Percentiles rank a stretch among this genome's conserved stretches.
Evolutionary conservation across 2,329 filamentous ascomycete species (phyloP).

Genomic region (Trichoderma asperellum): DNA sequence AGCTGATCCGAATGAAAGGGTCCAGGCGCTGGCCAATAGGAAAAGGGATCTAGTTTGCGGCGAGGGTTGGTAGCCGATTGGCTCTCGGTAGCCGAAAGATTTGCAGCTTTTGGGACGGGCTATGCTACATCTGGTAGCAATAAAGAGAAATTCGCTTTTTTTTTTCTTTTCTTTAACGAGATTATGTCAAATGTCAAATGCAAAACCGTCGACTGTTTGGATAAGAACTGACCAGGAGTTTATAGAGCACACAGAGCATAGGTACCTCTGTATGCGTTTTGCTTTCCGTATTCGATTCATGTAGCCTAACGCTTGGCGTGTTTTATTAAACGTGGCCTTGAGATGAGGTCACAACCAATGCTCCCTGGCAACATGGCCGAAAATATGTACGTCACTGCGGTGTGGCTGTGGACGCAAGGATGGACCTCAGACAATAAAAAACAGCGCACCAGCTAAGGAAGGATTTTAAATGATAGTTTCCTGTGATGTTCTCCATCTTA

Average conservation of each 20-base stretch:
- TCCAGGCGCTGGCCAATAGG: constrained; percentile 13
- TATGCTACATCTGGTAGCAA: not conserved
- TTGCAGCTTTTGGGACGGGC: constrained; percentile 8
- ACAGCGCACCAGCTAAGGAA: not conserved
- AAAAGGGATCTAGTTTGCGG: constrained; percentile 16
- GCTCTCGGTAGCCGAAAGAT: not conserved
- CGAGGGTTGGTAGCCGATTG: constrained; percentile 25
- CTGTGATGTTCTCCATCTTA: not conserved
- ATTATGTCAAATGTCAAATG: not conserved
- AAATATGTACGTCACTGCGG: constrained; percentile 21
- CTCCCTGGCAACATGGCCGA: not conserved
- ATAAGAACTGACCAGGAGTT: too few species aligned
- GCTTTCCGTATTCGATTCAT: not conserved
- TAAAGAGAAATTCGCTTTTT: not conserved
- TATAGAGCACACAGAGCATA: not conserved
- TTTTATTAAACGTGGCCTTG: not conserved
- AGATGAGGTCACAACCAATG: not conserved
- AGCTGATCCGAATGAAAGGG: constrained; percentile 20
- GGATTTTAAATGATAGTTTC: not conserved
- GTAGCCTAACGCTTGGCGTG: not conserved
- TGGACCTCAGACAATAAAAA: constrained; percentile 2
- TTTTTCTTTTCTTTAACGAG: not conserved
- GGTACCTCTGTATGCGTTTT: not conserved
- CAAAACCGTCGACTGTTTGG: not conserved
- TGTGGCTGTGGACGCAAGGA: constrained; percentile 26